Base-by-base conservation (phyloP, 805 yeast genomes). In the Saccharomycopsis synnaedendra region DNA sequence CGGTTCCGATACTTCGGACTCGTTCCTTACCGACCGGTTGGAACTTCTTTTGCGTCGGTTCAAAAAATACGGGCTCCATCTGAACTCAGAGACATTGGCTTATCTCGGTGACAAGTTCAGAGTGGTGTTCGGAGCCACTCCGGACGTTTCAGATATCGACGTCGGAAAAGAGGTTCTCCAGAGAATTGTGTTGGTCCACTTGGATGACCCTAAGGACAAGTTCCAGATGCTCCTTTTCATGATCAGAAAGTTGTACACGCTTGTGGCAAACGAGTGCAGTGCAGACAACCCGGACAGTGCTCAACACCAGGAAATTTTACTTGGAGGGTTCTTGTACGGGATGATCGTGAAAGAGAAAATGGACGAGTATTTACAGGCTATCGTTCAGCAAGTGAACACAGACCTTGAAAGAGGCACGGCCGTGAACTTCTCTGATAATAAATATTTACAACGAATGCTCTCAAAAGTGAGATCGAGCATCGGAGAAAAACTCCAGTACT, bases 201-300 rank as follows among this genome's bases (percentile, higher is more conserved):
- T 93, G 56, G 74, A 75, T 30, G 72, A 78, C 54, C 77, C 79
- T 59, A 69, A 65, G 45, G 96, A 88, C 64, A 93, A 93, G 68
- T 88, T 86, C 65, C 75, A 87, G 60, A 71, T 89, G 82, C 68
- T 93, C 52, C 66, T 89, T 52, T 93, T 89, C 68, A 93, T 93
- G 97, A 81, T 93, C 59, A 79, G 97, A 72, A 93, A 93, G 67
- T 74, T 93, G 52, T 93, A 93, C 64, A 75, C 97, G 0, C 74
- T 93, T 55, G 97, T 90, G 41, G 96, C 96, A 36, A 97, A 97
- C 52, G 96, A 90, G 62, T 90, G 97, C 65, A 71, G 89, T 46
- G 90, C 96, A 11, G 98, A 93, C 65, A 93, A 93, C 68, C 98
- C 98, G 63, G 98, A 93, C 80, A 95, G 97, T 44, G 86, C 96